A percentile compares a stretch with the other conserved stretches of the same genome.
phyloP scores from a whole-genome alignment of 139 green algal species.

The Mychonastes homosphaera region DNA sequence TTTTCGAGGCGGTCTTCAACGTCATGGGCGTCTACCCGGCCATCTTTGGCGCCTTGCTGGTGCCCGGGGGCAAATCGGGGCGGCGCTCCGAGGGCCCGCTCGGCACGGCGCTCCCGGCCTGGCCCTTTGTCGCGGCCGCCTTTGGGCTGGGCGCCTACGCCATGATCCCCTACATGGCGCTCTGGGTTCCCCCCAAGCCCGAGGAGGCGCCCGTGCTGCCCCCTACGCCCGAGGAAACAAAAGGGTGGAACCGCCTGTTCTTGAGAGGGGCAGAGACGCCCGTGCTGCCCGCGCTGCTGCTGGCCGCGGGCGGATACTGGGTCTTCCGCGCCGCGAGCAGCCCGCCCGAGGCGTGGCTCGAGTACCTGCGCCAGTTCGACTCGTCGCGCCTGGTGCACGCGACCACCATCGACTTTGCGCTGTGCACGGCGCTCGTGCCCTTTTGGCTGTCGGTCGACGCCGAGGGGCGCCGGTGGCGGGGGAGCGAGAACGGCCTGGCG shows the following conservation, averaged over 20 bases:
- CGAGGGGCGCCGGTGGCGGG: constrained; percentile 50
- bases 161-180: constrained; percentile 69
- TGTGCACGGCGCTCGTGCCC: constrained; percentile 50
- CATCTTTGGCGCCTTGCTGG: constrained; percentile 66
- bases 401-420: constrained; percentile 65
- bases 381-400: constrained; percentile 67
- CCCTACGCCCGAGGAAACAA: no score
- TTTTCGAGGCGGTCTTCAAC: constrained; percentile 59
- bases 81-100: not conserved
- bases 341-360: constrained; percentile 32
- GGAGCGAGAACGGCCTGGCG: constrained; percentile 42
- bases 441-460: constrained; percentile 84
- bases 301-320: constrained; percentile 25
- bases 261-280: constrained; percentile 39
- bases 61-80: constrained; percentile 39
- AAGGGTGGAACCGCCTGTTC: constrained; percentile 35
- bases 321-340: constrained; percentile 19
- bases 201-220: not conserved
- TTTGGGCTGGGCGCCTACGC: constrained; percentile 65
- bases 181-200: constrained; percentile 28
- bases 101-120: constrained; percentile 52
- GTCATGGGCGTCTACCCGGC: constrained; percentile 71
- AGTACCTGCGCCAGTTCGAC: constrained; percentile 60
- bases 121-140: constrained; percentile 66
- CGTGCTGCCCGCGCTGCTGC: constrained; percentile 30